Evolutionary conservation across 345 rosid genomes (phyloP).

Genomic region (Psidium friedrichsthalianum): DNA sequence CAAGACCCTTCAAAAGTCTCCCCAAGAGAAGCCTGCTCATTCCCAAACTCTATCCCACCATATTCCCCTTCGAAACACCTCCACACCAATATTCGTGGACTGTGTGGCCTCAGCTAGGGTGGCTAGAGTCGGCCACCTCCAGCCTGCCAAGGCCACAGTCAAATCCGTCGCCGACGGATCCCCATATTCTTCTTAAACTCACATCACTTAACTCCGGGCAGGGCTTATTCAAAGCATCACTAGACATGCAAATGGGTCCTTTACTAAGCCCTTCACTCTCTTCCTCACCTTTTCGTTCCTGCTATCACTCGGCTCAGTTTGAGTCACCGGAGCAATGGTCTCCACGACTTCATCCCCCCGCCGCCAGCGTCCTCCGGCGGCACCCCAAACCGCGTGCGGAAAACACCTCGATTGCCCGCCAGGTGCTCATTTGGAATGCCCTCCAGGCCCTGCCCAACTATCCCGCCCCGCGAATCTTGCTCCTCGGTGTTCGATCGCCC

Average conservation of each 20-base stretch:
- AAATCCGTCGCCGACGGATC: slow-evolving; percentile 60
- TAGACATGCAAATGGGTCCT: slow-evolving; percentile 92
- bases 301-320: slow-evolving; percentile 34
- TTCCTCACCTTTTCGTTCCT: slow-evolving; percentile 43
- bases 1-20: slow-evolving; percentile 86
- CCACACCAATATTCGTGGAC: slow-evolving; percentile 79
- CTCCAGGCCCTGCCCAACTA: slow-evolving; percentile 52
- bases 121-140: slow-evolving; percentile 87
- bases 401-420: slow-evolving; percentile 50
- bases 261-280: slow-evolving; percentile 27
- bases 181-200: slow-evolving; percentile 86
- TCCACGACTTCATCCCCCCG: slow-evolving; percentile 68
- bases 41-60: slow-evolving; percentile 90
- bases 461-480: slow-evolving; percentile 94
- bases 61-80: slow-evolving; percentile 97
- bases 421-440: slow-evolving; percentile 62
- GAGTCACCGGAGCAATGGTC: slow-evolving; percentile 43
- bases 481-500: slow-evolving; percentile 76
- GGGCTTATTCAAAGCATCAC: slow-evolving; percentile 64
- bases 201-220: slow-evolving; percentile 61
- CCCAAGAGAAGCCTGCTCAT: slow-evolving; percentile 79
- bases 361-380: slow-evolving; percentile 72
- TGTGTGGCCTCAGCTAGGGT: slow-evolving; percentile 96
- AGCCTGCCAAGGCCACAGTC: slow-evolving; percentile 72
- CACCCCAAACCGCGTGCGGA: slow-evolving; percentile 56